phyloP scores from a whole-genome alignment of 352 stramenopile species.

The Phytopythium boreale region DNA sequence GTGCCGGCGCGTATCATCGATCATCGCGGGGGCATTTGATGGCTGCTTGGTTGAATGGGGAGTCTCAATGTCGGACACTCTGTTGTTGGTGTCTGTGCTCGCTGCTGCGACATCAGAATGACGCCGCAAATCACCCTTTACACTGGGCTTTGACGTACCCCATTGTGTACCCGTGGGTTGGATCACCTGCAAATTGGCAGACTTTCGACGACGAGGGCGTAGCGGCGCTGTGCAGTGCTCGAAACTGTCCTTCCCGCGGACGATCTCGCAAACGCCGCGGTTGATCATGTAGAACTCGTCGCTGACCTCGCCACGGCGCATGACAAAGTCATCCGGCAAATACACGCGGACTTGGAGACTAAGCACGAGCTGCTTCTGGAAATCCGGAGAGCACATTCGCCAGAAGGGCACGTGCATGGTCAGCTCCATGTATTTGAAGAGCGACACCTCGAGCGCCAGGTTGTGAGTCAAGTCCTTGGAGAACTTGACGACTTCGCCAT shows the following conservation, averaged over 20 bases:
- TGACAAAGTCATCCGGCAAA: constrained; percentile 58
- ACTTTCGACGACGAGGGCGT: not conserved
- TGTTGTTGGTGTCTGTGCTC: not conserved
- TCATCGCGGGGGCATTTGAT: not conserved
- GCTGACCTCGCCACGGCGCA: constrained; percentile 41
- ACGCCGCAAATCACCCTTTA: not conserved
- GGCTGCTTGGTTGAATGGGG: not conserved
- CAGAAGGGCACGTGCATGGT: constrained; percentile 45
- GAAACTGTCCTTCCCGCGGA: constrained; percentile 13
- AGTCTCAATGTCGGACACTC: not conserved
- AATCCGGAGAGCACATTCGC: constrained; percentile 39
- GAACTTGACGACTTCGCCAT: constrained; percentile 47
- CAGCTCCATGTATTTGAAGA: constrained; percentile 72
- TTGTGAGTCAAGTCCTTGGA: constrained; percentile 57
- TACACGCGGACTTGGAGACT: constrained; percentile 51
- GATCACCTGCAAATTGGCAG: not conserved
- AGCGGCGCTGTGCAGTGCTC: constrained; percentile 13
- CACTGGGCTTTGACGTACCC: not conserved
- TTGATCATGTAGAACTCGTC: constrained; percentile 71
- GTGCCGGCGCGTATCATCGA: not conserved
- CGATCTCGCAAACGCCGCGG: constrained; percentile 40
- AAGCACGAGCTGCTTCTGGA: constrained; percentile 52
- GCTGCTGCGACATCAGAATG: not conserved
- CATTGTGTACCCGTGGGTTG: not conserved
- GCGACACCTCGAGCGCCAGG: constrained; percentile 54